phyloP scores from a whole-genome alignment of 1,139 yeast genomes.

The Pichia sp. region DNA sequence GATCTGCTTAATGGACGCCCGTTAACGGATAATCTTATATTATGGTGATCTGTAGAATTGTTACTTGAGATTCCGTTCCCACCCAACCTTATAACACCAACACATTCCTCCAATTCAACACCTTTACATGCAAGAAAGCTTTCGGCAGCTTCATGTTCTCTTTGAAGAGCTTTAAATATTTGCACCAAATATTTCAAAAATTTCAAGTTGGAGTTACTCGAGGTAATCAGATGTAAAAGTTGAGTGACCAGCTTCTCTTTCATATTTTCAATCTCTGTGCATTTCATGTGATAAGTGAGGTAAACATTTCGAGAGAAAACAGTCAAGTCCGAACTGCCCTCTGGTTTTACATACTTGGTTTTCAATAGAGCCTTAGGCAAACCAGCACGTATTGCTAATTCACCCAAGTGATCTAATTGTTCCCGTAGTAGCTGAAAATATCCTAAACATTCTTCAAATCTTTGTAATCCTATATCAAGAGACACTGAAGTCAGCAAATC shows the following conservation, averaged over 20 bases:
- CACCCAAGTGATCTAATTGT: slow-evolving; percentile 7
- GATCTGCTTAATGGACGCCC: slow-evolving; percentile 9
- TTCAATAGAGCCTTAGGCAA: slow-evolving; percentile 7
- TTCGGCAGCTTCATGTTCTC: slow-evolving; percentile 13
- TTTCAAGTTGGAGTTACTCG: background rate
- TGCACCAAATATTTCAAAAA: slow-evolving; percentile 4
- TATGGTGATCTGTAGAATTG: background rate
- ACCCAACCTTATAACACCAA: slow-evolving; percentile 10
- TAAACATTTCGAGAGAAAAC: slow-evolving; percentile 10
- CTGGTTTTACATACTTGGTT: slow-evolving; percentile 2
- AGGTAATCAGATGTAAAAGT: slow-evolving; percentile 6
- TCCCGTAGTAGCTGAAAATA: slow-evolving; percentile 51
- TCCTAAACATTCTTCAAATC: slow-evolving; percentile 25
- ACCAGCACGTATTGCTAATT: slow-evolving; percentile 9
- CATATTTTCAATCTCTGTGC: slow-evolving; percentile 1
- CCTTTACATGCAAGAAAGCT: slow-evolving; percentile 9
- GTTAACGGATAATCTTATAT: background rate
- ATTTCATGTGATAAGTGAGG: slow-evolving; percentile 7
- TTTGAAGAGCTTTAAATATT: slow-evolving; percentile 7
- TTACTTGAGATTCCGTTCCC: slow-evolving; percentile 4
- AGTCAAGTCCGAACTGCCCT: background rate
- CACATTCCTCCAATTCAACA: slow-evolving; percentile 9
- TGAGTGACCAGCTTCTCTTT: slow-evolving; percentile 7
- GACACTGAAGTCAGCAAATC: slow-evolving; percentile 25
- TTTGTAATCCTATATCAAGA: slow-evolving; percentile 22